Conservation (phyloP, 2,329 filamentous ascomycete species). For the Colletotrichum tropicicola region DNA sequence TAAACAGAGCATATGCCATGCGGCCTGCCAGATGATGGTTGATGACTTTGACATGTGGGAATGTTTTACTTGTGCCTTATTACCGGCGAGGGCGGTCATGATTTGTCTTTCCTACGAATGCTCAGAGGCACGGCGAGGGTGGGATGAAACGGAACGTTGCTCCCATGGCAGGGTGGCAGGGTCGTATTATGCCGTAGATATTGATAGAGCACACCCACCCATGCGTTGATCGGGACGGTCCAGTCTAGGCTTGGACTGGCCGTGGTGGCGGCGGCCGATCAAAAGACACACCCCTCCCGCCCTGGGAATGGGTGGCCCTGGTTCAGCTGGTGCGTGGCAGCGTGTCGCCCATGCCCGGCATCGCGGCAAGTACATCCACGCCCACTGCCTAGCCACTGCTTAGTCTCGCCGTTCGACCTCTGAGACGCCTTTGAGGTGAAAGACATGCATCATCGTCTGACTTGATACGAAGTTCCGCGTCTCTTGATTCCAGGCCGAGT, state of each 20-base stretch:
- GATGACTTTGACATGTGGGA: background rate
- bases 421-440: background rate
- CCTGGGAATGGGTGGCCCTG: background rate
- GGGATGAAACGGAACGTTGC: conserved; percentile 10
- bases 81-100: background rate
- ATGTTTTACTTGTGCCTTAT: background rate
- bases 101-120: background rate
- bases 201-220: conserved; percentile 8
- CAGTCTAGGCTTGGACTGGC: background rate
- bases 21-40: background rate
- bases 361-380: background rate
- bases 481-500: background rate
- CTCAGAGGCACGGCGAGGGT: background rate
- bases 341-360: conserved; percentile 2
- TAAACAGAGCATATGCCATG: background rate
- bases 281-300: background rate
- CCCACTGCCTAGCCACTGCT: too few relatives aligned
- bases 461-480: background rate
- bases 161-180: conserved; percentile 15
- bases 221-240: conserved; percentile 18
- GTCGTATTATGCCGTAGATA: background rate
- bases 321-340: conserved; percentile 1
- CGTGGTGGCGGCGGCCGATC: background rate
- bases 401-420: background rate
- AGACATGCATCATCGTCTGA: conserved; percentile 5